These are phyloP conservation scores for Fraxinus ornus DNA, from an alignment of 305 asterid genomes.

Conservation along the genomic window DNA sequence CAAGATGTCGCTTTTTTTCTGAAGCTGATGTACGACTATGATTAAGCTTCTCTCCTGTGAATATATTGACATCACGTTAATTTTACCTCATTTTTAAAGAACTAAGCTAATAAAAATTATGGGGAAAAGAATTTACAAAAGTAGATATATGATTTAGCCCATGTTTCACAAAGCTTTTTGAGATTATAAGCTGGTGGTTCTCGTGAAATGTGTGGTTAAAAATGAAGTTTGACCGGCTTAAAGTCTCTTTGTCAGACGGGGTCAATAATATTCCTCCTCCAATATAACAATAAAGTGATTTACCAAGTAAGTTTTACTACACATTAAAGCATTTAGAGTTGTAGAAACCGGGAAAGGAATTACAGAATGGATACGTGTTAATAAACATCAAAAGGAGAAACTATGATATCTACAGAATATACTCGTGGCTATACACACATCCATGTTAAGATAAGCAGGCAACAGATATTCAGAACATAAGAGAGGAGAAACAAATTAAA, in stretches of 20 bases:
- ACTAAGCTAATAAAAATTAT: background rate
- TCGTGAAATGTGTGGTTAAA: background rate
- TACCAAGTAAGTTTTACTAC: background rate
- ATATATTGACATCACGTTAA: conserved; percentile 6
- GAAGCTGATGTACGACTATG: conserved; percentile 2
- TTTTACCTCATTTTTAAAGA: background rate
- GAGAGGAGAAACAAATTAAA: background rate
- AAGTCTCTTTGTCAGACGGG: background rate
- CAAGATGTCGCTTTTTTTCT: conserved; percentile 17
- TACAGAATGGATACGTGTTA: background rate
- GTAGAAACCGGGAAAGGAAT: background rate
- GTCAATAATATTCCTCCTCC: background rate
- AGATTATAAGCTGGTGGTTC: background rate
- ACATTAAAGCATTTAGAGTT: background rate
- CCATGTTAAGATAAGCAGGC: background rate
- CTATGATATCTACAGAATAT: background rate
- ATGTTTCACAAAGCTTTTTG: background rate
- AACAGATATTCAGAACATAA: background rate
- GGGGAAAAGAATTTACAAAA: background rate
- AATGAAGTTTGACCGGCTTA: background rate
- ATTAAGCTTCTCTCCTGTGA: conserved; percentile 24
- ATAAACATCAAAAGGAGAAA: background rate
- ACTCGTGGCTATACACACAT: background rate
- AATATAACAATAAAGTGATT: background rate
- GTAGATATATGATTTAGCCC: background rate